These are phyloP conservation scores for Thielaviopsis punctulata DNA, from an alignment of 2,329 filamentous ascomycete species.

Conservation along the genomic window DNA sequence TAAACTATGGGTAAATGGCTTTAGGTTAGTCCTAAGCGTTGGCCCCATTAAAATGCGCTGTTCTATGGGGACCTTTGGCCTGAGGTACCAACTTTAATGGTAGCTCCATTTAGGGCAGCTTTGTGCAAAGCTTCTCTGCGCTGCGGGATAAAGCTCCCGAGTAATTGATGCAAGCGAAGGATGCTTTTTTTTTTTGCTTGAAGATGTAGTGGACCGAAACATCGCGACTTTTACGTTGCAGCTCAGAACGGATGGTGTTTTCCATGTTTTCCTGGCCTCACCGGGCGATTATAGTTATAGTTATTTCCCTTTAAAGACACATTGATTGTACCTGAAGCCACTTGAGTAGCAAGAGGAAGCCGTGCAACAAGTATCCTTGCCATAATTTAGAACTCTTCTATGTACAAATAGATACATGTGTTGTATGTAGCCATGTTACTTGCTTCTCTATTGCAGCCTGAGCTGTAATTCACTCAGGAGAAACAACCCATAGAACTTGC, in stretches of 20 bases:
- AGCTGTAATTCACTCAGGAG: background rate
- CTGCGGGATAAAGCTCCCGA: background rate
- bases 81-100: slow-evolving; percentile 7
- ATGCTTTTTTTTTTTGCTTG: too few species aligned
- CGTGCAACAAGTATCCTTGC: too few species aligned
- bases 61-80: slow-evolving; percentile 1
- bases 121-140: background rate
- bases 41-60: too few species aligned
- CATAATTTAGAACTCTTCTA: background rate
- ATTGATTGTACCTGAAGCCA: too few species aligned
- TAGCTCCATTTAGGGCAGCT: background rate
- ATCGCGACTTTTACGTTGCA: background rate
- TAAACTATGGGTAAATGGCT: slow-evolving; percentile 9
- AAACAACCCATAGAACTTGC: background rate
- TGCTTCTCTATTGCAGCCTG: background rate
- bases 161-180: too few species aligned
- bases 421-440: background rate
- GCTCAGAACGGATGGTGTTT: background rate
- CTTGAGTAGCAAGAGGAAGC: too few species aligned
- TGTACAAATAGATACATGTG: background rate
- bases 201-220: background rate
- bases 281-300: too few species aligned
- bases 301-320: too few species aligned
- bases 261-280: too few species aligned
- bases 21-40: background rate